Percentiles rank a stretch among this genome's conserved stretches.
phyloP scores from a whole-genome alignment of 2,329 filamentous ascomycete species.

The Hypoxylon sp. region DNA sequence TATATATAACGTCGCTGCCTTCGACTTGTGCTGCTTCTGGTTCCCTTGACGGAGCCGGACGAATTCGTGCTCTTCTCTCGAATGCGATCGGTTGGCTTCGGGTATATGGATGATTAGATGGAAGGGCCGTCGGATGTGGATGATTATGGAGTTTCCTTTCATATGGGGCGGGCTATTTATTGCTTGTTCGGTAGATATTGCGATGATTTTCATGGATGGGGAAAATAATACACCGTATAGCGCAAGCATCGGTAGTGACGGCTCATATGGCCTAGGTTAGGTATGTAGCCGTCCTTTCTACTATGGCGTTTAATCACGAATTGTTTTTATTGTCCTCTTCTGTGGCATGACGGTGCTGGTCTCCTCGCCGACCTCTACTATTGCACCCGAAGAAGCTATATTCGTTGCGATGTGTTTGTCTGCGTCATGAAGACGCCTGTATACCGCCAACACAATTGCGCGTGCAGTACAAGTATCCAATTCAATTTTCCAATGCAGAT shows the following conservation, averaged over 20 bases:
- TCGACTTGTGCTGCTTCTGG: not conserved
- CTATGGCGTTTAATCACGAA: too few relatives aligned
- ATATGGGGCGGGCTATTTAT: not conserved
- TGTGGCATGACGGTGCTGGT: too few relatives aligned
- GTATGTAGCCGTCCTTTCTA: too few relatives aligned
- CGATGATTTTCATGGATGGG: not conserved
- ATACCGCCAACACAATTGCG: too few relatives aligned
- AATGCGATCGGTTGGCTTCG: not conserved
- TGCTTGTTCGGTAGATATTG: not conserved
- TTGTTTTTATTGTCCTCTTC: too few relatives aligned
- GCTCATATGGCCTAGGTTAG: not conserved
- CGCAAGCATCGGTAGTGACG: not conserved
- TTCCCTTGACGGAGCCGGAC: not conserved
- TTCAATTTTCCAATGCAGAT: not conserved
- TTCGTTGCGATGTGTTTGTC: too few relatives aligned
- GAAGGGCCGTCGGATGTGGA: not conserved
- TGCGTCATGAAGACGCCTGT: too few relatives aligned
- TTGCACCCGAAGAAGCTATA: too few relatives aligned
- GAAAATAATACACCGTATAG: not conserved
- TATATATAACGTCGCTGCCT: slow-evolving; percentile 58
- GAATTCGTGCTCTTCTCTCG: not conserved
- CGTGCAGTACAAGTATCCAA: not conserved
- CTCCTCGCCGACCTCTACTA: not conserved
- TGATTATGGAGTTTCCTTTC: not conserved
- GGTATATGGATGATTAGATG: not conserved